phyloP scores from a whole-genome alignment of 371 early-diverging fungal genomes.

The Lichtheimia hyalospora region DNA sequence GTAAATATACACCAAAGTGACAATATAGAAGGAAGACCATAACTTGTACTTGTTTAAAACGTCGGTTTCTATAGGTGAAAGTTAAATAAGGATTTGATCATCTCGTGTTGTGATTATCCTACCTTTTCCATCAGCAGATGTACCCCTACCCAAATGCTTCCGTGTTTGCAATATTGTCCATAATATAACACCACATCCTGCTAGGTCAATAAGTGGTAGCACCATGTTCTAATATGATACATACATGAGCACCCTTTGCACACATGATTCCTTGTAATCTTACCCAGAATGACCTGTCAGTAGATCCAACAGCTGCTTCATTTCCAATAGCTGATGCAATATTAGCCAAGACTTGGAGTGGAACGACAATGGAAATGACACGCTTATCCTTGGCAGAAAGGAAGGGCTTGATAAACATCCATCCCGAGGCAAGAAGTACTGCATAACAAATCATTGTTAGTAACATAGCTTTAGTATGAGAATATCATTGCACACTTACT shows the following conservation, averaged over 20 bases:
- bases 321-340: conserved; percentile 49
- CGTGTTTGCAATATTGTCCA: conserved; percentile 60
- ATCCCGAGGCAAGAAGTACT: conserved; percentile 59
- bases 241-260: too few relatives aligned
- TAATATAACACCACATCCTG: conserved; percentile 47
- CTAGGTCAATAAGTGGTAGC: conserved; percentile 52
- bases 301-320: conserved; percentile 55
- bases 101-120: background rate
- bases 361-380: conserved; percentile 53
- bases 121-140: conserved; percentile 58
- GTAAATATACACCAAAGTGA: conserved; percentile 57
- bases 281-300: conserved; percentile 58
- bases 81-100: background rate
- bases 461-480: background rate
- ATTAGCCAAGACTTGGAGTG: conserved; percentile 57
- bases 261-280: background rate
- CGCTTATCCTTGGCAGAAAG: conserved; percentile 54
- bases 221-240: conserved; percentile 34
- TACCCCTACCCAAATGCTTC: conserved; percentile 44
- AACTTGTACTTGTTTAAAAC: conserved; percentile 54
- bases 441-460: background rate
- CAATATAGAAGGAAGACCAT: conserved; percentile 59
- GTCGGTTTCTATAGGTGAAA: conserved; percentile 31
- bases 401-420: conserved; percentile 65
- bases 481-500: conserved; percentile 15